Evolutionary conservation across 805 yeast genomes (phyloP), one percentile per base, ranked within the genome.

Genomic region (Cyberlindnera samutprakarnensis): DNA sequence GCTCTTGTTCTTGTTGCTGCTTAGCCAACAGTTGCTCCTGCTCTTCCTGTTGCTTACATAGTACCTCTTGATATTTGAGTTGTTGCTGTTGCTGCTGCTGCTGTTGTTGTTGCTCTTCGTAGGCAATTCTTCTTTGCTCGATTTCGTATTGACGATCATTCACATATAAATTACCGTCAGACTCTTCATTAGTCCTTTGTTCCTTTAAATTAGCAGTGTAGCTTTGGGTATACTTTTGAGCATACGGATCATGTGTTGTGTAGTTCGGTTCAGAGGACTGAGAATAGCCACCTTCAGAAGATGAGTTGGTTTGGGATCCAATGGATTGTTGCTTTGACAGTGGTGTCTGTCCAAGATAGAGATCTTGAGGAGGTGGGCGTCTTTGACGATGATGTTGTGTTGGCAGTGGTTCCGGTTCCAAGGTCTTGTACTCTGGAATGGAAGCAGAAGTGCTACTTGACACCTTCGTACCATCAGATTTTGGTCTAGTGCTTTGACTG

Each of bases 311-410:
- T 15, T 28, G 26, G n/a, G 31, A 28, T n/a, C 14, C 14, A 7
- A 15, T 15, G 14, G 31, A 28, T 15, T 22, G 20, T 13, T 28
- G 26, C 10, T 28, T 28, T 9, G 20, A 15, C 14, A 28, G 14
- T 12, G 20, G n/a, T 7, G 34, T 32, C 12, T 30, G 36, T 8
- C 33, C 37, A 14, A 28, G 38, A 12, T 26, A 27, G 15, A 26
- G 32, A 2, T 25, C 40, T 21, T 36, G 31, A 19, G 53, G 47
- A 1, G 47, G 47, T 8, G 52, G 53, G 27, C 52, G 49, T 39
- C 50, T 44, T 28, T 41, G 45, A 6, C 43, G 50, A 16, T 30
- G 44, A 9, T 36, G 35, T 14, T 27, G 39, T 25, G 36, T 42
- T 26, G 44, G 44, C n/a, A 40, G 14, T 12, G 36, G 27, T 34